These are phyloP conservation scores for Colletotrichum sp. DNA, from an alignment of 2,329 filamentous ascomycete genomes.

Conservation along the genomic window DNA sequence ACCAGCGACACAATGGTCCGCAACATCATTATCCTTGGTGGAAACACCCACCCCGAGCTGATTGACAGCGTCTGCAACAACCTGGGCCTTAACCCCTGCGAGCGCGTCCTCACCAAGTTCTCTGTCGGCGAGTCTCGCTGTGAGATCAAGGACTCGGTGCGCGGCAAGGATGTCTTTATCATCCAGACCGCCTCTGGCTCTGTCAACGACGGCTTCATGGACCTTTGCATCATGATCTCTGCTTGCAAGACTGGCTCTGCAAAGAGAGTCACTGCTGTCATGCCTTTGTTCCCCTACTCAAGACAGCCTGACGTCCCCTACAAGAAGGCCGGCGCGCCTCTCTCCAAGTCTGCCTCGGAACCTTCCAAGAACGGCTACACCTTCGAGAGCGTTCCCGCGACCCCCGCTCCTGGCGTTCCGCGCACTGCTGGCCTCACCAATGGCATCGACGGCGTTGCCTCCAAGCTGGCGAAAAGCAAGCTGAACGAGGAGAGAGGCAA, in stretches of 20 bases:
- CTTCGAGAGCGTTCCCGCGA: constrained; percentile 90
- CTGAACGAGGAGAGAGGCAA: constrained; percentile 50
- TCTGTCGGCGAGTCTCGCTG: constrained; percentile 93
- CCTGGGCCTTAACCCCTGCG: constrained; percentile 83
- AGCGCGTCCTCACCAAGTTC: constrained; percentile 89
- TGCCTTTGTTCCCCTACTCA: constrained; percentile 93
- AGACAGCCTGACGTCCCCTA: constrained; percentile 96
- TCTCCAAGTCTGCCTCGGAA: constrained; percentile 70
- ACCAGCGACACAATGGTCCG: constrained; percentile 72
- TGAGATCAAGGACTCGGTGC: constrained; percentile 94
- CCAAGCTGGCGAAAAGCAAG: constrained; percentile 72
- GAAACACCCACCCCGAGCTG: constrained; percentile 88
- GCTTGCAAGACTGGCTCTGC: constrained; percentile 95
- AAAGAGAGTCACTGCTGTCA: constrained; percentile 86
- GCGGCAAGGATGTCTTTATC: constrained; percentile 98
- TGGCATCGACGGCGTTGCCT: constrained; percentile 72
- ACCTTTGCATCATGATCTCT: constrained; percentile 97
- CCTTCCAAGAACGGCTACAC: constrained; percentile 69
- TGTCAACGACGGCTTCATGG: constrained; percentile 96
- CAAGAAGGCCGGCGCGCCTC: constrained; percentile 90
- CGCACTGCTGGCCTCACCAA: constrained; percentile 69
- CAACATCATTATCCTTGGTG: constrained; percentile 92
- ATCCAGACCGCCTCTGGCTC: constrained; percentile 92
- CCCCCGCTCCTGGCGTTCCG: constrained; percentile 75
- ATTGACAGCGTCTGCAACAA: constrained; percentile 87